Conservation (phyloP, 495 filamentous ascomycete species). For the Astrothelium subdiscretum region DNA sequence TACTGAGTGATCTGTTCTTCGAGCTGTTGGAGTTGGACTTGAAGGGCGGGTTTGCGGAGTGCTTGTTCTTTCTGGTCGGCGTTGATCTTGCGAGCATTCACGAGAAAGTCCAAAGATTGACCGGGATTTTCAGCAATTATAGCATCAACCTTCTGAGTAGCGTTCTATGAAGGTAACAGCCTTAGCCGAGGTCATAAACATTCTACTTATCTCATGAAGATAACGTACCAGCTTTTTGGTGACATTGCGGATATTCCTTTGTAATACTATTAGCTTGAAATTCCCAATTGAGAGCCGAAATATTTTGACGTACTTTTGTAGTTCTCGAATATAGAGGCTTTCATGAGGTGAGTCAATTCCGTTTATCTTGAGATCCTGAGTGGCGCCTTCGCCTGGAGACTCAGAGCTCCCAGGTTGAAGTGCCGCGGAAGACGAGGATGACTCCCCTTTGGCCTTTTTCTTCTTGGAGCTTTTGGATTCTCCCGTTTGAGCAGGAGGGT, state of each 20-base stretch:
- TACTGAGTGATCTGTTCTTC: conserved; percentile 77
- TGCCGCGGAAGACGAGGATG: conserved; percentile 1
- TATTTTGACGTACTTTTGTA: conserved; percentile 60
- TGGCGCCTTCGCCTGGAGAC: conserved; percentile 16
- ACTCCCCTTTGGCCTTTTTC: conserved; percentile 32
- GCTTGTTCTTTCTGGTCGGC: conserved; percentile 80
- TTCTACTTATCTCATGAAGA: conserved; percentile 4
- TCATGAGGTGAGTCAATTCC: conserved; percentile 48
- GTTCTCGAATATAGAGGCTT: conserved; percentile 66
- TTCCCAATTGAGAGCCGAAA: background rate
- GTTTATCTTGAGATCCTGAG: conserved; percentile 27
- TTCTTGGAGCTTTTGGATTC: conserved; percentile 32
- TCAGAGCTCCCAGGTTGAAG: conserved; percentile 11
- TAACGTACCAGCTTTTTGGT: conserved; percentile 76
- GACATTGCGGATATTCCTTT: conserved; percentile 70
- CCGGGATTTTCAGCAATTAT: conserved; percentile 66
- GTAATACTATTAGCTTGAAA: background rate
- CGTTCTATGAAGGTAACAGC: conserved; percentile 41
- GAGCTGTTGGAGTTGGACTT: conserved; percentile 57
- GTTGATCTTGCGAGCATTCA: conserved; percentile 77
- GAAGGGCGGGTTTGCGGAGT: conserved; percentile 78
- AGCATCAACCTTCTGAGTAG: conserved; percentile 64
- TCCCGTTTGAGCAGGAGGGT: conserved; percentile 12
- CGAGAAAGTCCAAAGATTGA: conserved; percentile 73
- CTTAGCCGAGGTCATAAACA: conserved; percentile 2